A percentile compares a stretch with the other conserved stretches of the same genome.
phyloP scores from a whole-genome alignment of 139 green algal genomes.

The Picochlorum sp. region DNA sequence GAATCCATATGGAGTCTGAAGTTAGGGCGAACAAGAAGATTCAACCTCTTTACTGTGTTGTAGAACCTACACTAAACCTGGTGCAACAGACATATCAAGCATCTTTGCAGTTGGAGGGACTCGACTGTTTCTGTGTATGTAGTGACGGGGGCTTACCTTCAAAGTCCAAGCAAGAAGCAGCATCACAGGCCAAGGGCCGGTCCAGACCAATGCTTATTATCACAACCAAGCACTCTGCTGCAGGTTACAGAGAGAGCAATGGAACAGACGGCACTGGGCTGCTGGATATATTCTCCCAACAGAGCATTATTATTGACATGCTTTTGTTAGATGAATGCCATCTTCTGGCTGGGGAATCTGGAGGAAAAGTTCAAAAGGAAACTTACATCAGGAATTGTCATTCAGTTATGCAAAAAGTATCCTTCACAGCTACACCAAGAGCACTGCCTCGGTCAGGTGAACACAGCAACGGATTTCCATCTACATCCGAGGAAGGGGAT shows the following conservation, averaged over 20 bases:
- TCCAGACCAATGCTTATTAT: not conserved
- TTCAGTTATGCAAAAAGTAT: not conserved
- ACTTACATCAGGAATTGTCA: not conserved
- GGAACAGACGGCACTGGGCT: not conserved
- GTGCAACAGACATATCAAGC: not conserved
- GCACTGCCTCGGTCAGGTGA: not conserved
- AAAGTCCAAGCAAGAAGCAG: not conserved
- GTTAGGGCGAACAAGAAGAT: not conserved
- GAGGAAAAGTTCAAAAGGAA: not conserved
- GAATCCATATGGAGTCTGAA: not conserved
- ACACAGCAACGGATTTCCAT: not conserved
- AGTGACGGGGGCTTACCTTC: not conserved
- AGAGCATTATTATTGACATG: not conserved
- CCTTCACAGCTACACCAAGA: not conserved
- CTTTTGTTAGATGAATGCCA: not conserved
- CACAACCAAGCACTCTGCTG: not conserved
- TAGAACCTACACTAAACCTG: not conserved
- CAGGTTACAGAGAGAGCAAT: not conserved
- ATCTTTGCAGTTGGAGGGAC: not conserved
- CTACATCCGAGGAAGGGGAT: not conserved
- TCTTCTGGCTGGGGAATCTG: not conserved
- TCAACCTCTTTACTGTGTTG: not conserved
- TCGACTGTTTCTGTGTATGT: not conserved
- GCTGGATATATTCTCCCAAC: not conserved
- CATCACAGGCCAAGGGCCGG: not conserved